A percentile compares a stretch with the other conserved stretches of the same genome.
Conservation (phyloP, 768 basidiomycete genomes). For the Naganishia kalamii region DNA sequence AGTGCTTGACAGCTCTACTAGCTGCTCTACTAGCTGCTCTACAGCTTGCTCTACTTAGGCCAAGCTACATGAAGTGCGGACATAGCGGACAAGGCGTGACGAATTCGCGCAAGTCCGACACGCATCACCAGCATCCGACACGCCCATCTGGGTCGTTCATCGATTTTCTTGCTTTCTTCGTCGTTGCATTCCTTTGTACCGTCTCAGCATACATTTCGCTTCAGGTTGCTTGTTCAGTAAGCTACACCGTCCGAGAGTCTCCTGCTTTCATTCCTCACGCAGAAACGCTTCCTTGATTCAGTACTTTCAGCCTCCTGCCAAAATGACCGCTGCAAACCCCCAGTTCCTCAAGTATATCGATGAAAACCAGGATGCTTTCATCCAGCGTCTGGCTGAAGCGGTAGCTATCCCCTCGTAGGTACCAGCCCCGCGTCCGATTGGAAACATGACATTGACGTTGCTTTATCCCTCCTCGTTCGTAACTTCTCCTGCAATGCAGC, state of each 20-base stretch:
- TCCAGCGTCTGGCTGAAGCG: slow-evolving; percentile 69
- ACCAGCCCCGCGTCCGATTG: neutral
- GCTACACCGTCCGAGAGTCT: neutral
- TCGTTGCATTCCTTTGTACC: neutral
- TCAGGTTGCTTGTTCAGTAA: neutral
- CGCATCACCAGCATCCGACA: slow-evolving; percentile 1
- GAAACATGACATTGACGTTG: neutral
- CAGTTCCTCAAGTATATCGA: slow-evolving; percentile 57
- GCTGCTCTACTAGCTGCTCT: too few relatives aligned
- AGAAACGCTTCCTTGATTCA: too few relatives aligned
- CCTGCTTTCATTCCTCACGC: too few relatives aligned
- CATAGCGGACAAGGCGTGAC: neutral
- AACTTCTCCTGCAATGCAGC: slow-evolving; percentile 32
- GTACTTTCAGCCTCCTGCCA: neutral
- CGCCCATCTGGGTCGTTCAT: neutral
- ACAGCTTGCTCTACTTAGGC: too few relatives aligned
- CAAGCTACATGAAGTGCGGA: neutral
- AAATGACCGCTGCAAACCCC: slow-evolving; percentile 18
- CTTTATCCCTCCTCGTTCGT: slow-evolving; percentile 29
- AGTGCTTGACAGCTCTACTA: too few relatives aligned
- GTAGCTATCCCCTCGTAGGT: slow-evolving; percentile 70
- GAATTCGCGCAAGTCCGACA: neutral
- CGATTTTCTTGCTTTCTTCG: slow-evolving; percentile 12
- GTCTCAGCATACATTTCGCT: neutral
- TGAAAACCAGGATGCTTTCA: slow-evolving; percentile 63